A percentile compares a stretch with the other conserved stretches of the same genome.
These are phyloP conservation scores for Fusarium xyrophilum DNA, from an alignment of 2,329 filamentous ascomycete species.

Conservation along the genomic window DNA sequence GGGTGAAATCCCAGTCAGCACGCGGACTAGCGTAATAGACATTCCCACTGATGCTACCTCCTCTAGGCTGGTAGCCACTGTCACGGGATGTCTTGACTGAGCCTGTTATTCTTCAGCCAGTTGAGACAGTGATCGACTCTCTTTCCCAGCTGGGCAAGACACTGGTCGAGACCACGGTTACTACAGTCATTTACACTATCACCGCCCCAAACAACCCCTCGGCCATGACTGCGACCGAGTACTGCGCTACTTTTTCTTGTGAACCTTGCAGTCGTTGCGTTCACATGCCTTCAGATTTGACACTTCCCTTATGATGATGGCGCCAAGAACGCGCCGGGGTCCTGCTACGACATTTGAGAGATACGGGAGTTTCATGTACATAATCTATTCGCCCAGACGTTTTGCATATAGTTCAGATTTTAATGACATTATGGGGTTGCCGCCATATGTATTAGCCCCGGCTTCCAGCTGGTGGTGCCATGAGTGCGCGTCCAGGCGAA, in stretches of 20 bases:
- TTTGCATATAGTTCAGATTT: not conserved
- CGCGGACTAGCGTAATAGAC: not conserved
- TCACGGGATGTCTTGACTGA: rapidly evolving
- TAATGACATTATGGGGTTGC: rapidly evolving
- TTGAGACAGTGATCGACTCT: not conserved
- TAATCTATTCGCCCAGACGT: rapidly evolving
- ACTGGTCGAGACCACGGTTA: not conserved
- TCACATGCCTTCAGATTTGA: not conserved
- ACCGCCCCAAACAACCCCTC: not conserved
- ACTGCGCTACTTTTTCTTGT: not conserved
- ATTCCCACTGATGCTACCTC: rapidly evolving
- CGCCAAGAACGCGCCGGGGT: not conserved
- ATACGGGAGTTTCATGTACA: not conserved
- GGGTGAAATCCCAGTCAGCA: rapidly evolving
- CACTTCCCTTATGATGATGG: not conserved
- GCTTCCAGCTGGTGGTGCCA: rapidly evolving
- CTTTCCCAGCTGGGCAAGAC: not conserved
- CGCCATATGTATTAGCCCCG: no score
- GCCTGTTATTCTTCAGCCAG: rapidly evolving
- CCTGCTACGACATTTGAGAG: rapidly evolving
- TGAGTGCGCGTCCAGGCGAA: not conserved
- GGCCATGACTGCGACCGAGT: not conserved
- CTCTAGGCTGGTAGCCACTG: rapidly evolving
- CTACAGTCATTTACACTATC: not conserved
- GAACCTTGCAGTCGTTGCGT: not conserved